Evolutionary conservation across 805 yeast species (phyloP), one percentile per base, ranked within the genome.

Genomic region (Saturnispora galanensis): DNA sequence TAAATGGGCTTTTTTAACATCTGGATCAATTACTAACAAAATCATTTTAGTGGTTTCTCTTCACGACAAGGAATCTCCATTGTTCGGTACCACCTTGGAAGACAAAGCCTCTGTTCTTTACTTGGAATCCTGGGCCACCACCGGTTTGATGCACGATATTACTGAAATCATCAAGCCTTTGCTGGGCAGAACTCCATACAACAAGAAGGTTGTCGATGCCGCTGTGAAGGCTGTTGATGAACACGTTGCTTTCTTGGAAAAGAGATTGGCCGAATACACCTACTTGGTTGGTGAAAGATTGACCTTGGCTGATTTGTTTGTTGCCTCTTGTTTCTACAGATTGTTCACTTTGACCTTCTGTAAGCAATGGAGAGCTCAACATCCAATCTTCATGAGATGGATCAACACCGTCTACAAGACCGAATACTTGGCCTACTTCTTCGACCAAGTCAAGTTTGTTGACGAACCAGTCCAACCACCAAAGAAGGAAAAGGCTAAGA

Each of bases 111-210:
- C 65, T 56, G 70, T 87, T 57, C 63, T 88, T 55, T 79, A 71
- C 67, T 88, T 95, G 94, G 57, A 80, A 63, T 84, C 95, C 2
- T 68, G 84, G 54, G 71, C 79, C 63, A 85, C 82, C 72, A 57
- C 75, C 55, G 96, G 89, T 56, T 55, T 83, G 47, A 60, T 81
- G 52, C 56, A 68, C 39, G 56, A 65, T 47, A 55, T 71, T 42
- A 73, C 74, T 47, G 56, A 52, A 33, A 75, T 76, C 52, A 76
- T 85, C 66, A 60, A 62, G 48, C 83, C 87, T 54, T 59, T 83
- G 45, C 57, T 65, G 39, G 96, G 96, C 57, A 65, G 59, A 43
- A 62, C 52, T 44, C 89, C 94, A 52, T 86, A 77, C 81, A 81
- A 84, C 82, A 83, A 84, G 77, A 81, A 79, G 67, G 58, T 50